Base-by-base conservation (phyloP, 192 early-diverging fungal genomes). In the Linnemannia hyalina region DNA sequence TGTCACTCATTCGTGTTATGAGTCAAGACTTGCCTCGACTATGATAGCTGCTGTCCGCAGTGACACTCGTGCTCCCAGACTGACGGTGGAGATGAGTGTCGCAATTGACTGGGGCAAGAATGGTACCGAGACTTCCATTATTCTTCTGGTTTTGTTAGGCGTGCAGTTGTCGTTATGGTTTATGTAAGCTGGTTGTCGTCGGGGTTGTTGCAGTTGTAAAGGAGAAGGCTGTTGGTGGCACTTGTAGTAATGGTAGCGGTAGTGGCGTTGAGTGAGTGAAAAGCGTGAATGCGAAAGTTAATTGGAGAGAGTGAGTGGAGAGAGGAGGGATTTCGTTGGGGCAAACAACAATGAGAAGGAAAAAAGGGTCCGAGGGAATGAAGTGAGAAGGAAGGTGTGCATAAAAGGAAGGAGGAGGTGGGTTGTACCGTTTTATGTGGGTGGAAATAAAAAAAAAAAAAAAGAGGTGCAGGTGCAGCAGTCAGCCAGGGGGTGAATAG, bases 81-180 rank as follows among this genome's bases (percentile, higher is more conserved):
- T 93, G 60, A 94, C 88, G 18, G 91, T 90, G 20, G 92, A 92
- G 57, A 95, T 89, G 47, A 93, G 65, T 26, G 85, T 86, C 41
- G 94, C 94, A 16, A 94, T 82, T 46, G 89, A 88, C 68, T 89
- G 88, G 70, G 92, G 91, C 18, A 95, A 85, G 68, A 95, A 80
- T 15, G 92, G 89, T 3, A 88, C 83, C 1, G 88, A 89, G 29
- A 73, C 80, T 35, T 86, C 80, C 83, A 85, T 85, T 22, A 74
- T 71, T 10, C 26, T 32, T 65, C 6, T 26, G 7, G 47, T 49
- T 49, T 1, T 52, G 49, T 52, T 22, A 15, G 44, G 44, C 11
- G 44, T 60, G 23, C 10, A 26, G n/a, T 29, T 23, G 57, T 23
- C 9, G 57, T 60, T n/a, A n/a, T 26, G 23, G n/a, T 60, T 26